Evolutionary conservation across 257 asterid genomes (phyloP).

Genomic region (Linaria vulgaris): DNA sequence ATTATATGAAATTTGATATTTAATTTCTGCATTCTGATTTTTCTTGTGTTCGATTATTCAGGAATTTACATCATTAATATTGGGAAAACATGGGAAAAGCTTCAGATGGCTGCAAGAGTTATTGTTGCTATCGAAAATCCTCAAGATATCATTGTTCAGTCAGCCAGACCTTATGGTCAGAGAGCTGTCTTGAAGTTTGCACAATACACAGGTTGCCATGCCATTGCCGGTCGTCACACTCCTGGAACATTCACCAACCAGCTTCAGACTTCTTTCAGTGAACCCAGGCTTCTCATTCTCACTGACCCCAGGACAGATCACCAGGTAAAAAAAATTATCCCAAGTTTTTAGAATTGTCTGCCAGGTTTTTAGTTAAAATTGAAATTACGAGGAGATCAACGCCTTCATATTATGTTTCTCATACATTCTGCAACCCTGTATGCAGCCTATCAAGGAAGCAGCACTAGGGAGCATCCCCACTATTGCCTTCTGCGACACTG

Average conservation of each 20-base stretch:
- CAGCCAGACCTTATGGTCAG: slow-evolving; percentile 53
- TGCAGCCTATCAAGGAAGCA: slow-evolving; percentile 59
- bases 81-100: slow-evolving; percentile 51
- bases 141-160: slow-evolving; percentile 49
- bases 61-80: slow-evolving; percentile 47
- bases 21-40: not conserved
- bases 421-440: not conserved
- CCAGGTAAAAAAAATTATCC: slow-evolving; percentile 32
- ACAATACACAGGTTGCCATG: slow-evolving; percentile 40
- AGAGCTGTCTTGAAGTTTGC: slow-evolving; percentile 52
- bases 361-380: too few relatives aligned
- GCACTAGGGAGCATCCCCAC: slow-evolving; percentile 46
- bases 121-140: slow-evolving; percentile 49
- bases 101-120: slow-evolving; percentile 48
- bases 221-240: slow-evolving; percentile 52
- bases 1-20: too few relatives aligned
- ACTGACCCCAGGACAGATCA: slow-evolving; percentile 49
- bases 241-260: slow-evolving; percentile 48
- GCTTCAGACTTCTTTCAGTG: slow-evolving; percentile 44
- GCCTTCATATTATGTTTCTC: slow-evolving; percentile 8
- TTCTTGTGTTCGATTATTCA: not conserved
- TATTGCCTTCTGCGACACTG: slow-evolving; percentile 53
- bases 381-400: too few relatives aligned
- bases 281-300: slow-evolving; percentile 45
- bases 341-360: too few relatives aligned